Conservation (phyloP, 139 green algal species). For the Pycnococcus provasolii region DNA sequence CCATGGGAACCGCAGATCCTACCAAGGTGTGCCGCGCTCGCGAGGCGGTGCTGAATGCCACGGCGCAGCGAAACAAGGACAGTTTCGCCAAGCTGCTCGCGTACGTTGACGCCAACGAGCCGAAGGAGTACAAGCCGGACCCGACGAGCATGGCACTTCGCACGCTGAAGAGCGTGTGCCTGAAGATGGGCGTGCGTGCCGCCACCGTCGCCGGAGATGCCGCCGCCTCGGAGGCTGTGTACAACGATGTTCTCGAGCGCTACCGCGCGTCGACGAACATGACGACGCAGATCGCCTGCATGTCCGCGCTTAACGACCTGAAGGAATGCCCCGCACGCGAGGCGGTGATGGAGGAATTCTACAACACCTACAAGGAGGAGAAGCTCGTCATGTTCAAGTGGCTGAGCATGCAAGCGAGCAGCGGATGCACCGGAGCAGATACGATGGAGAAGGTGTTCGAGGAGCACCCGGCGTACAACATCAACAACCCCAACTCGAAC, state of each 20-base stretch:
- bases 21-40: background rate
- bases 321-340: conserved; percentile 40
- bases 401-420: conserved; percentile 49
- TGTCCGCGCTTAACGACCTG: conserved; percentile 53
- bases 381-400: conserved; percentile 87
- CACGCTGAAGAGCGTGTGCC: conserved; percentile 68
- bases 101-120: background rate
- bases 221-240: conserved; percentile 49
- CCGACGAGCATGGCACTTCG: conserved; percentile 48
- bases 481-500: conserved; percentile 87
- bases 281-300: conserved; percentile 82
- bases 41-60: background rate
- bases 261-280: conserved; percentile 80
- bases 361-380: conserved; percentile 72
- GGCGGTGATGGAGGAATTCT: conserved; percentile 64
- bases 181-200: conserved; percentile 28
- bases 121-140: conserved; percentile 44
- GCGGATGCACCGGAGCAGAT: conserved; percentile 67
- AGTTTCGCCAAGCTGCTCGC: background rate
- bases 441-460: conserved; percentile 52
- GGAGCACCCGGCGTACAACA: conserved; percentile 72
- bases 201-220: conserved; percentile 41
- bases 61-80: background rate
- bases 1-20: background rate
- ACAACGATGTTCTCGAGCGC: conserved; percentile 34